Percentiles rank a stretch among this genome's conserved stretches.
Evolutionary conservation across 495 filamentous ascomycete species (phyloP).

Genomic region (Darksidea phi): DNA sequence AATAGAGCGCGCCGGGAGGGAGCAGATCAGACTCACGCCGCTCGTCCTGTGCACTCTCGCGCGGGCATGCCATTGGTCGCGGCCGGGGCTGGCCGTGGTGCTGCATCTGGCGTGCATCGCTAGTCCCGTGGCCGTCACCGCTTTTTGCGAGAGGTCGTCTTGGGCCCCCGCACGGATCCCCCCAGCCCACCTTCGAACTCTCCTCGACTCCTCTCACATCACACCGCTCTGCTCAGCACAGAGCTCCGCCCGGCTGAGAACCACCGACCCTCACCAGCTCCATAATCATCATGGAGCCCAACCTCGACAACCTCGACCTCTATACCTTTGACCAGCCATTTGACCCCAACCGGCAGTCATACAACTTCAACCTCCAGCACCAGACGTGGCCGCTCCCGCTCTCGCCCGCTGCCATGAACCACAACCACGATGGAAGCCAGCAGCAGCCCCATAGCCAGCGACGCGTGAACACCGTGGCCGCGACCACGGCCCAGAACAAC

Average conservation of each 20-base stretch:
- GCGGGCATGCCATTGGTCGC: slow-evolving; percentile 14
- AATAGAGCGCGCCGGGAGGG: slow-evolving; percentile 12
- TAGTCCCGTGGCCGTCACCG: slow-evolving; percentile 28
- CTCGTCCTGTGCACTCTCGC: neutral
- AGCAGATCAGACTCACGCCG: slow-evolving; percentile 5
- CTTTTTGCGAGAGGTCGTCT: slow-evolving; percentile 15
- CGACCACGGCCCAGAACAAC: slow-evolving; percentile 7
- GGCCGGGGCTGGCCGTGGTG: slow-evolving; percentile 8
- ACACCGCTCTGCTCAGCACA: slow-evolving; percentile 32
- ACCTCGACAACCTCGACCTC: slow-evolving; percentile 29
- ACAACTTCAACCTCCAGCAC: slow-evolving; percentile 7
- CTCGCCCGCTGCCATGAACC: slow-evolving; percentile 4
- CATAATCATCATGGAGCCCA: slow-evolving; percentile 27
- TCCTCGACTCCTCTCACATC: slow-evolving; percentile 23
- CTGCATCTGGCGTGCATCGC: slow-evolving; percentile 14
- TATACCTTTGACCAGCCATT: slow-evolving; percentile 25
- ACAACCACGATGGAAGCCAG: slow-evolving; percentile 17
- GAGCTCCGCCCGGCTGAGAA: slow-evolving; percentile 17
- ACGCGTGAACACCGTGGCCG: slow-evolving; percentile 15
- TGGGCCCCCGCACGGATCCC: slow-evolving; percentile 11
- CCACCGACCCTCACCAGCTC: neutral
- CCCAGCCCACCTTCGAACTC: slow-evolving; percentile 16
- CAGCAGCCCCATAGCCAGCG: slow-evolving; percentile 24
- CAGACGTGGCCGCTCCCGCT: slow-evolving; percentile 29
- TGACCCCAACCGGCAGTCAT: slow-evolving; percentile 27